phyloP scores from a whole-genome alignment of 352 stramenopile genomes.

The Globisporangium radiosum region DNA sequence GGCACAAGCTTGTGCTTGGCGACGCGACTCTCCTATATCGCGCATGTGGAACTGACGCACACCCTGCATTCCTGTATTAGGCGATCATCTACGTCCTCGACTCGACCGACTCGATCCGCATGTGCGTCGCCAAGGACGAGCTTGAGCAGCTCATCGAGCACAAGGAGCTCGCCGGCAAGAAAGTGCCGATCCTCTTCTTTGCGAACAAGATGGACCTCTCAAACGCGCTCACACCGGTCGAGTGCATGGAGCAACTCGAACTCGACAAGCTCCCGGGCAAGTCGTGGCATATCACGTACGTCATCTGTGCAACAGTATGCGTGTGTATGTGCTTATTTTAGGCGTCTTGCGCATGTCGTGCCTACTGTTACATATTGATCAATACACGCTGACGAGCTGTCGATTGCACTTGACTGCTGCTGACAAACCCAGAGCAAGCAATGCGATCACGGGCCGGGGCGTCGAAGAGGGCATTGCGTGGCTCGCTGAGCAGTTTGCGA shows the following conservation, averaged over 20 bases:
- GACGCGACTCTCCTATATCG: too few species aligned
- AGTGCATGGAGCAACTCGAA: slow-evolving; percentile 77
- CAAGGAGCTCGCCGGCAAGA: slow-evolving; percentile 62
- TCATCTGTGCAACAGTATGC: not conserved
- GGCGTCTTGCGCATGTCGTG: too few species aligned
- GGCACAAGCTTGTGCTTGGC: not conserved
- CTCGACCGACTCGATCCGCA: slow-evolving; percentile 79
- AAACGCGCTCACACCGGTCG: slow-evolving; percentile 60
- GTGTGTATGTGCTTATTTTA: not conserved
- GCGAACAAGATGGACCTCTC: slow-evolving; percentile 86
- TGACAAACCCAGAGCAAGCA: slow-evolving; percentile 53
- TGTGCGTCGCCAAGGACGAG: slow-evolving; percentile 85
- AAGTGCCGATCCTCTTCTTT: slow-evolving; percentile 81
- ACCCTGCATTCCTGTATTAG: slow-evolving; percentile 9
- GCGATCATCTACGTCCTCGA: slow-evolving; percentile 90
- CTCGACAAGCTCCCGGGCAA: slow-evolving; percentile 73
- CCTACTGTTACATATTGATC: too few species aligned
- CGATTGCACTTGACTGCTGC: too few species aligned
- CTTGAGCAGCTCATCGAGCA: slow-evolving; percentile 81
- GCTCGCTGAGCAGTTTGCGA: slow-evolving; percentile 72
- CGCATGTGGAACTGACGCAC: not conserved
- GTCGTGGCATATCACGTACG: slow-evolving; percentile 82
- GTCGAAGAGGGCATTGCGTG: slow-evolving; percentile 80
- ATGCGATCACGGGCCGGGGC: slow-evolving; percentile 69
- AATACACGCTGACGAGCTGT: too few species aligned